Percentiles rank a stretch among this genome's conserved stretches.
These are phyloP conservation scores for Boechera stricta DNA, from an alignment of 345 rosid genomes.

Conservation along the genomic window DNA sequence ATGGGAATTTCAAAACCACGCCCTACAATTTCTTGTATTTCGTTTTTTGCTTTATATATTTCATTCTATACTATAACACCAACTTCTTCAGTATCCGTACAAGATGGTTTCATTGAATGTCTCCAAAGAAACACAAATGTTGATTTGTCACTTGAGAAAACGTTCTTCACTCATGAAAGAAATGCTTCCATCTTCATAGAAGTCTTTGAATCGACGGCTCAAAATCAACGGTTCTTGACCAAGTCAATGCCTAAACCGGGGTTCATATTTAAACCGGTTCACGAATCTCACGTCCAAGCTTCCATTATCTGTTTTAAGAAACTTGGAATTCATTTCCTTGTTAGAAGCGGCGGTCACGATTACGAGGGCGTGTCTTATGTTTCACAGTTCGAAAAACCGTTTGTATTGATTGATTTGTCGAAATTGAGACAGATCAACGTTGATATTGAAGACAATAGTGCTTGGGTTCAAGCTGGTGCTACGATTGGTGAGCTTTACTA, in stretches of 20 bases:
- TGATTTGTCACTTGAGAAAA: constrained; percentile 25
- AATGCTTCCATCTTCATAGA: constrained; percentile 48
- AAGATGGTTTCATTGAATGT: constrained; percentile 51
- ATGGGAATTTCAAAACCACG: constrained; percentile 21
- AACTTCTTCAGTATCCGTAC: constrained; percentile 16
- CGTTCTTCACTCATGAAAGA: constrained; percentile 42
- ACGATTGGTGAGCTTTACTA: constrained; percentile 60
- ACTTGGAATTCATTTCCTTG: constrained; percentile 52
- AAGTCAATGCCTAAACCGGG: constrained; percentile 59
- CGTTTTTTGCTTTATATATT: constrained; percentile 25
- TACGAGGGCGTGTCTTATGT: constrained; percentile 66
- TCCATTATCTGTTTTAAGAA: constrained; percentile 57
- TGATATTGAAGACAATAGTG: constrained; percentile 49
- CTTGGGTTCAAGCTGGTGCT: constrained; percentile 75
- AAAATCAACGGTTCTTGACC: constrained; percentile 52
- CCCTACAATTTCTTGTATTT: constrained; percentile 13
- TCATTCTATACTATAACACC: constrained; percentile 19
- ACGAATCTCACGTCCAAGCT: constrained; percentile 61
- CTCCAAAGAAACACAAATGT: constrained; percentile 43
- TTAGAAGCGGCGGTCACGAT: constrained; percentile 74
- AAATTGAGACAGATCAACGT: constrained; percentile 54
- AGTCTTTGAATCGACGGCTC: constrained; percentile 52
- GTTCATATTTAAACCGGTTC: constrained; percentile 56
- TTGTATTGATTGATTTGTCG: constrained; percentile 55
- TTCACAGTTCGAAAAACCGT: constrained; percentile 53